phyloP scores from a whole-genome alignment of 2,329 filamentous ascomycete genomes.

The Lizonia empirigonia region DNA sequence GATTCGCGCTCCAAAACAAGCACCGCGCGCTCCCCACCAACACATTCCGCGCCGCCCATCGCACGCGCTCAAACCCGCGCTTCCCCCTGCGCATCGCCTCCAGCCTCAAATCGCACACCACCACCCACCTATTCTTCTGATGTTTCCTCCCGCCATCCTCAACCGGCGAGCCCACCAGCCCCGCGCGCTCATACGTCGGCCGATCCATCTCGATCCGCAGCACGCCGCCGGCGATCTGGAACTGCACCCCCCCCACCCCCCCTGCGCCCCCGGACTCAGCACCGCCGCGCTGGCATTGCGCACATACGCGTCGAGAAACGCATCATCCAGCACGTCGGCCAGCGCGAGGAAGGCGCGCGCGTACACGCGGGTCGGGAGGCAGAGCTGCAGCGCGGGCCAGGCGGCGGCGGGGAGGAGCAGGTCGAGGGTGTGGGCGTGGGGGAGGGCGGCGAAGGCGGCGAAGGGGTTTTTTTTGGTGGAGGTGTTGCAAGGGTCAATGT shows the following conservation, averaged over 20 bases:
- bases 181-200: slow-evolving; percentile 80
- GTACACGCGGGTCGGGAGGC: too few relatives aligned
- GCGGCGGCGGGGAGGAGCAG: slow-evolving; percentile 72
- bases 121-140: slow-evolving; percentile 74
- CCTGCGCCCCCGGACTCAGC: slow-evolving; percentile 79
- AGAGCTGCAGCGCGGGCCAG: slow-evolving; percentile 61
- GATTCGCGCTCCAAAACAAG: slow-evolving; percentile 72
- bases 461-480: slow-evolving; percentile 75
- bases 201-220: slow-evolving; percentile 80
- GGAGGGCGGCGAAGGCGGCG: slow-evolving; percentile 66
- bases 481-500: slow-evolving; percentile 66
- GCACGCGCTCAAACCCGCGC: slow-evolving; percentile 77
- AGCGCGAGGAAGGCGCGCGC: slow-evolving; percentile 74
- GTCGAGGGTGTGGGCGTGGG: slow-evolving; percentile 73
- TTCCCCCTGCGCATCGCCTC: slow-evolving; percentile 82
- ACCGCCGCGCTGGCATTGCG: slow-evolving; percentile 81
- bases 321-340: slow-evolving; percentile 70
- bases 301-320: slow-evolving; percentile 84
- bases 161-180: slow-evolving; percentile 74
- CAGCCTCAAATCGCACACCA: slow-evolving; percentile 75
- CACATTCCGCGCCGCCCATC: slow-evolving; percentile 80
- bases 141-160: slow-evolving; percentile 65
- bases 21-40: slow-evolving; percentile 71
- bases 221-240: slow-evolving; percentile 70
- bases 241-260: too few relatives aligned